phyloP scores from a whole-genome alignment of 2,329 filamentous ascomycete genomes.

The Aureobasidium mangrovei region DNA sequence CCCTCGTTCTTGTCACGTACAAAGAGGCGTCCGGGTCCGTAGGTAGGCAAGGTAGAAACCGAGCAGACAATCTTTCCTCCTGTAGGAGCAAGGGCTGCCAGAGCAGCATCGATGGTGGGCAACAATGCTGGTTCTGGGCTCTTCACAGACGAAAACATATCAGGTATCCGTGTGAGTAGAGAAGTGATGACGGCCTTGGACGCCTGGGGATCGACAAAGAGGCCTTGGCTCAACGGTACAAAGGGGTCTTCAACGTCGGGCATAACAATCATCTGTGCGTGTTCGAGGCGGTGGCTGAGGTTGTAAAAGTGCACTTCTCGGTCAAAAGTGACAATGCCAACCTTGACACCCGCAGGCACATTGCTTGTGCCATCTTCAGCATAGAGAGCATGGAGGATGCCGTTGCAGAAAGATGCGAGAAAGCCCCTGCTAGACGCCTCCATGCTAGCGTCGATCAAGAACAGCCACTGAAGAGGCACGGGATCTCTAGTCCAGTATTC shows the following conservation, averaged over 20 bases:
- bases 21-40: conserved; percentile 77
- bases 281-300: conserved; percentile 66
- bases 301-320: conserved; percentile 98
- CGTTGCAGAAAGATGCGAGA: conserved; percentile 80
- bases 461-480: conserved; percentile 77
- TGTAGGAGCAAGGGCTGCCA: conserved; percentile 74
- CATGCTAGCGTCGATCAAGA: conserved; percentile 87
- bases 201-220: conserved; percentile 91
- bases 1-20: conserved; percentile 83
- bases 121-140: conserved; percentile 85
- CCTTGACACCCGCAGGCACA: conserved; percentile 71
- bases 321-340: conserved; percentile 94
- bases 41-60: conserved; percentile 78
- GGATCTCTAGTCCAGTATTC: conserved; percentile 98
- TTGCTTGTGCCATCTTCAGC: conserved; percentile 43
- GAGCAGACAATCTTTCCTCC: conserved; percentile 91
- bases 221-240: conserved; percentile 77
- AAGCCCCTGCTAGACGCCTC: conserved; percentile 88
- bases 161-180: conserved; percentile 74
- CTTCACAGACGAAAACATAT: conserved; percentile 79
- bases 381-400: conserved; percentile 77
- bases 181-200: conserved; percentile 79
- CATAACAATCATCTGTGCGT: conserved; percentile 98
- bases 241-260: conserved; percentile 96
- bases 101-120: conserved; percentile 71